A percentile compares a stretch with the other conserved stretches of the same genome.
Evolutionary conservation across 2,329 filamentous ascomycete genomes (phyloP).

Genomic region (Aureobasidium melanogenum): DNA sequence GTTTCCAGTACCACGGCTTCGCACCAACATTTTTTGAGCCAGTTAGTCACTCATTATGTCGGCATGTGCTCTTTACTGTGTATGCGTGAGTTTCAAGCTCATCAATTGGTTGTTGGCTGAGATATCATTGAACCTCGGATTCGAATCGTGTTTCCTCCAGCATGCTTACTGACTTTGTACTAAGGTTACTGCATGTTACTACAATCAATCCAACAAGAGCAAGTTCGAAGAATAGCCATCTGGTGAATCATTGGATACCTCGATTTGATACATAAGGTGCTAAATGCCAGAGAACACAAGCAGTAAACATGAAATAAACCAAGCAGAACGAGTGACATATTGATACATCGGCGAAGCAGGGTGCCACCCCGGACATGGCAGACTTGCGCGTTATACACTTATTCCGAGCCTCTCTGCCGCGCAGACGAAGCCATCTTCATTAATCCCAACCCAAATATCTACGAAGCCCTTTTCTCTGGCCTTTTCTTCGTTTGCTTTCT

Average conservation of each 20-base stretch:
- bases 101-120: not conserved
- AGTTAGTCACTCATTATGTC: too few species aligned
- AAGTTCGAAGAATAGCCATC: too few species aligned
- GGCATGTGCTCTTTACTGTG: too few species aligned
- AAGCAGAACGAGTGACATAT: not conserved
- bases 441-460: conserved; percentile 51
- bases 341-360: not conserved
- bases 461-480: conserved; percentile 51
- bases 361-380: not conserved
- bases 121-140: not conserved
- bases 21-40: not conserved
- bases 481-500: conserved; percentile 44
- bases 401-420: conserved; percentile 33
- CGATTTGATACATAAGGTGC: too few species aligned
- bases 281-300: too few species aligned
- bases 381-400: not conserved
- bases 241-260: too few species aligned
- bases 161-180: not conserved
- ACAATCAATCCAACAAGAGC: too few species aligned
- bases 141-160: not conserved
- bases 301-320: not conserved
- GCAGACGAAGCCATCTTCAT: conserved; percentile 41
- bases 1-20: not conserved
- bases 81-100: too few species aligned
- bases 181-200: not conserved